phyloP scores from a whole-genome alignment of 768 basidiomycete genomes.

The Trametes cingulata region DNA sequence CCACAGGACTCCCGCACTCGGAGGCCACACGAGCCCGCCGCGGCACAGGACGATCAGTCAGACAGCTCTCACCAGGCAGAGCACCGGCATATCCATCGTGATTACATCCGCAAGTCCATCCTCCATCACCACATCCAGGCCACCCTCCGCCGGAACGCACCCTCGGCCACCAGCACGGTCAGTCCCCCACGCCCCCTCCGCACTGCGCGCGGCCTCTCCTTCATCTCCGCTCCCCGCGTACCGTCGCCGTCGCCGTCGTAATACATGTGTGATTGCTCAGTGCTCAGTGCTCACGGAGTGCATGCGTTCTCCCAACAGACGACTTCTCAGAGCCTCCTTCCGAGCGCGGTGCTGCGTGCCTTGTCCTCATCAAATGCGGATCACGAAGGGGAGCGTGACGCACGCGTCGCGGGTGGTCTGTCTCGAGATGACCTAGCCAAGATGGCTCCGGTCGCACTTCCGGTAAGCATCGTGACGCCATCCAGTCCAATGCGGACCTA shows the following conservation, averaged over 20 bases:
- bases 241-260: too few species aligned
- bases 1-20: not conserved
- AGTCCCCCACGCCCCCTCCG: not conserved
- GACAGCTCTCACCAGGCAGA: too few species aligned
- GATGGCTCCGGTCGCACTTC: not conserved
- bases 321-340: not conserved
- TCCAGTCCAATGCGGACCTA: too few species aligned
- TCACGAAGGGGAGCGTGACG: not conserved
- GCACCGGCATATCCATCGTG: not conserved
- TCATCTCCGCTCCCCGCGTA: too few species aligned
- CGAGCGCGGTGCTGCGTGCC: not conserved
- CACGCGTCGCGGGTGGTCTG: constrained; percentile 10
- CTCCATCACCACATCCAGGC: constrained; percentile 14
- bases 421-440: constrained; percentile 6
- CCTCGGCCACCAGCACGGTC: not conserved
- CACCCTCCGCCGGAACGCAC: not conserved
- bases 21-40: not conserved
- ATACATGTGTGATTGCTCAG: too few species aligned
- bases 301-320: too few species aligned
- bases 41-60: not conserved
- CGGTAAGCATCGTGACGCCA: not conserved
- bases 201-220: not conserved
- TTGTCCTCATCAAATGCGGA: not conserved
- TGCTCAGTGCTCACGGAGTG: too few species aligned
- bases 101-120: constrained; percentile 1